phyloP scores from a whole-genome alignment of 306 rosid species.

The Corylus americana region DNA sequence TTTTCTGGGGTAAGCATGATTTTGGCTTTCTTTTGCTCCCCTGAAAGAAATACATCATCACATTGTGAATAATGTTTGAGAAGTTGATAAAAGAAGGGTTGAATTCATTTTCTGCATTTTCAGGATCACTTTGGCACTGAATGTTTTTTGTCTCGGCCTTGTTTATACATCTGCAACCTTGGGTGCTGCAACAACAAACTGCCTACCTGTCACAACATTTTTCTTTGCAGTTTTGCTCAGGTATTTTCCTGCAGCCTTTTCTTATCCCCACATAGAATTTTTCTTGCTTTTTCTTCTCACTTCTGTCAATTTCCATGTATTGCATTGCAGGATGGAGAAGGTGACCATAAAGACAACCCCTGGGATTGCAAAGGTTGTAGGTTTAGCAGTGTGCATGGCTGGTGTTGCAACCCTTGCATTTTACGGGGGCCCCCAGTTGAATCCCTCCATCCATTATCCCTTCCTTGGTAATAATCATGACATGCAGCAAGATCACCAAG shows the following conservation, averaged over 20 bases:
- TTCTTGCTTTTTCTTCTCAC: background rate
- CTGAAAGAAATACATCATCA: background rate
- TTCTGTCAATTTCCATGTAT: background rate
- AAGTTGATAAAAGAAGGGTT: background rate
- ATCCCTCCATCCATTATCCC: slow-evolving; percentile 25
- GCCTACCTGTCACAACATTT: slow-evolving; percentile 52
- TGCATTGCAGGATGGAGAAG: slow-evolving; percentile 51
- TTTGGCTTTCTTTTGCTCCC: background rate
- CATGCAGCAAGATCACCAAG: slow-evolving; percentile 24
- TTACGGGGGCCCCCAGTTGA: slow-evolving; percentile 56
- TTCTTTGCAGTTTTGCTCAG: slow-evolving; percentile 51
- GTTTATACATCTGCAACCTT: slow-evolving; percentile 51
- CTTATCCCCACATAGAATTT: background rate
- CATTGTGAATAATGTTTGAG: background rate
- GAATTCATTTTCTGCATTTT: slow-evolving; percentile 17
- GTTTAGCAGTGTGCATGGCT: slow-evolving; percentile 44
- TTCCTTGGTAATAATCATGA: slow-evolving; percentile 22
- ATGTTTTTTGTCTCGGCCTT: slow-evolving; percentile 43
- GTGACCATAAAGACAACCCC: slow-evolving; percentile 41
- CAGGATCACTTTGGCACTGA: slow-evolving; percentile 47
- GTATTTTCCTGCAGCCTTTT: slow-evolving; percentile 17
- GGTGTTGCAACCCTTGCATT: slow-evolving; percentile 60
- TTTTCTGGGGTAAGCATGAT: slow-evolving; percentile 46
- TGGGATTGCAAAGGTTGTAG: slow-evolving; percentile 55
- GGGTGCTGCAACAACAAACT: slow-evolving; percentile 46